Percentiles rank a stretch among this genome's conserved stretches.
Evolutionary conservation across 1,284 basidiomycete genomes (phyloP).

Genomic region (Peniophora sp.): DNA sequence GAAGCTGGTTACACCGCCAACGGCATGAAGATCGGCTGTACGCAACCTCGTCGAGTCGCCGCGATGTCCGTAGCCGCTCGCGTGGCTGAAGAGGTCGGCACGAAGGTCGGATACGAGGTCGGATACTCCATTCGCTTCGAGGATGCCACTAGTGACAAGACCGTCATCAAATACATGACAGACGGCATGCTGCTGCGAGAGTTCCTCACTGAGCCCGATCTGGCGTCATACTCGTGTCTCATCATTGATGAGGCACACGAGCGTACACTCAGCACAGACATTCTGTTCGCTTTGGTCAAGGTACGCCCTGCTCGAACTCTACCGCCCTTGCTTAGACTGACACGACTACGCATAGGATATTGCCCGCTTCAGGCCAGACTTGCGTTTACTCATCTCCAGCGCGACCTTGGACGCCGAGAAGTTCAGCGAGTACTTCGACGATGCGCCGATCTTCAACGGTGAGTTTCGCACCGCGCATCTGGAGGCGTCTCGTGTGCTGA

Average conservation of each 20-base stretch:
- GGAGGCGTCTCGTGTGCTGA: conserved; percentile 1
- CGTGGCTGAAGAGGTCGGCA: conserved; percentile 98
- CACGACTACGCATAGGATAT: conserved; percentile 62
- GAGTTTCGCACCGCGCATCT: conserved; percentile 17
- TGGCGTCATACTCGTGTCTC: conserved; percentile 86
- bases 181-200: conserved; percentile 97
- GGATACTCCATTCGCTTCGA: conserved; percentile 99
- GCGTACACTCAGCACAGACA: conserved; percentile 92
- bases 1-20: conserved; percentile 92
- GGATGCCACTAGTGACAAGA: conserved; percentile 98
- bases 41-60: conserved; percentile 96
- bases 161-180: conserved; percentile 96
- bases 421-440: conserved; percentile 94
- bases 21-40: conserved; percentile 92
- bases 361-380: conserved; percentile 90
- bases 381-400: conserved; percentile 86
- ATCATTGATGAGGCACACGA: conserved; percentile 98
- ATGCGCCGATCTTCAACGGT: conserved; percentile 91
- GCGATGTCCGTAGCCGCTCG: conserved; percentile 99
- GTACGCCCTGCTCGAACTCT: conserved; percentile 43
- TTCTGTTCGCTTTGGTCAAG: conserved; percentile 94
- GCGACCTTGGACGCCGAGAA: conserved; percentile 97
- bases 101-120: conserved; percentile 93
- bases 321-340: conserved; percentile 14
- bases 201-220: conserved; percentile 91